These are phyloP conservation scores for Colletotrichum coccodes DNA, from an alignment of 2,329 filamentous ascomycete genomes.

Conservation along the genomic window DNA sequence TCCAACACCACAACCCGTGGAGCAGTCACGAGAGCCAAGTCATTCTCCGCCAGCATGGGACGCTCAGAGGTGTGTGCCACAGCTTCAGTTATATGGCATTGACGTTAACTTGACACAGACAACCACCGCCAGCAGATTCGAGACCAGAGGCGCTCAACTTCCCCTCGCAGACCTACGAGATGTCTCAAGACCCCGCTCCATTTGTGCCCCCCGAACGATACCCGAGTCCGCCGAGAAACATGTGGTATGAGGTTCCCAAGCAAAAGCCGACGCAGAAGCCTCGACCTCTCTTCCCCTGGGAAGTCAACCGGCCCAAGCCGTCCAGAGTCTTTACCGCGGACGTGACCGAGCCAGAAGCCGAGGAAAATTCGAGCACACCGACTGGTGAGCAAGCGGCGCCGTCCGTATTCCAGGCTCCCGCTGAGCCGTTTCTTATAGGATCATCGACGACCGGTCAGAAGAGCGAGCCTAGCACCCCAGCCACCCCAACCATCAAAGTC, in stretches of 20 bases:
- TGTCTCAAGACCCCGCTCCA: constrained; percentile 79
- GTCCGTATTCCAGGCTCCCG: constrained; percentile 34
- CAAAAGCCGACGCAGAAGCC: constrained; percentile 65
- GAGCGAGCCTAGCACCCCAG: constrained; percentile 58
- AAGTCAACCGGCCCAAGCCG: constrained; percentile 71
- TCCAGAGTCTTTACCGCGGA: constrained; percentile 68
- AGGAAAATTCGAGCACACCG: constrained; percentile 39
- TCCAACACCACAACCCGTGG: constrained; percentile 43
- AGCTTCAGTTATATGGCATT: neutral
- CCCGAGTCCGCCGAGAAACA: constrained; percentile 84
- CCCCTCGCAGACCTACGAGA: constrained; percentile 80
- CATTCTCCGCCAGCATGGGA: constrained; percentile 56
- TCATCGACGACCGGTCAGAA: constrained; percentile 41
- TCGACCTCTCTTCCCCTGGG: constrained; percentile 91
- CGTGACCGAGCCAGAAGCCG: constrained; percentile 28
- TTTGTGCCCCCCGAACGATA: constrained; percentile 83
- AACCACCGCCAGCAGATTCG: constrained; percentile 72
- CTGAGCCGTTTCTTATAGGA: constrained; percentile 49
- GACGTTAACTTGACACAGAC: constrained; percentile 54
- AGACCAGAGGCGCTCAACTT: constrained; percentile 89
- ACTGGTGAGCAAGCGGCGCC: constrained; percentile 39
- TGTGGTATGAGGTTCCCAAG: constrained; percentile 87
- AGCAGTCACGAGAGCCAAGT: constrained; percentile 48
- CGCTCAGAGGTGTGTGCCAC: constrained; percentile 58
- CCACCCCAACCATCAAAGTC: constrained; percentile 58